phyloP scores from a whole-genome alignment of 306 rosid genomes.

The Pyrus pyrifolia region DNA sequence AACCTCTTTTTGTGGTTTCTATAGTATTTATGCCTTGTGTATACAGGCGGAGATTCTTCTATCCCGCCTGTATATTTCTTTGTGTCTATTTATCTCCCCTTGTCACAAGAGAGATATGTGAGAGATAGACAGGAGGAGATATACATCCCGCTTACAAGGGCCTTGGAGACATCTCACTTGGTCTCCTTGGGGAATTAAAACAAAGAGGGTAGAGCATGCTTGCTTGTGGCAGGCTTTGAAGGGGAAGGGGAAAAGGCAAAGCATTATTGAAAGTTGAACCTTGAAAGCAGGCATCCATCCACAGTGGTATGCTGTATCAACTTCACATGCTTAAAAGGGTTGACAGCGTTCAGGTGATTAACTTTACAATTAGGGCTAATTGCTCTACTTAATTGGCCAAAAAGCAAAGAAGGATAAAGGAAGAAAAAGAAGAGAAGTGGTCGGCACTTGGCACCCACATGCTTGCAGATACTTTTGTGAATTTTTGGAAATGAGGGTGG shows the following conservation, averaged over 20 bases:
- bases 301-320: neutral
- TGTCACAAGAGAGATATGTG: too few relatives aligned
- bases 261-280: neutral
- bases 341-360: neutral
- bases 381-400: neutral
- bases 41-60: neutral
- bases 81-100: neutral
- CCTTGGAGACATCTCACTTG: neutral
- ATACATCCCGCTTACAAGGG: neutral
- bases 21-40: neutral
- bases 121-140: too few relatives aligned
- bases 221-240: constrained; percentile 12
- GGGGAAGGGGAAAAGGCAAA: neutral
- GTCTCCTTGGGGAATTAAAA: neutral
- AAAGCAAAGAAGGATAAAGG: neutral
- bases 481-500: neutral
- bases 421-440: neutral
- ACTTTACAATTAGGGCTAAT: neutral
- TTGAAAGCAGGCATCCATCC: neutral
- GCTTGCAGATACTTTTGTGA: neutral
- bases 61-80: neutral
- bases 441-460: neutral
- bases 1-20: neutral
- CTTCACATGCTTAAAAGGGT: constrained; percentile 4
- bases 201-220: neutral